A percentile compares a stretch with the other conserved stretches of the same genome.
phyloP scores from a whole-genome alignment of 257 asterid species.

The Oldenlandia corymbosa region DNA sequence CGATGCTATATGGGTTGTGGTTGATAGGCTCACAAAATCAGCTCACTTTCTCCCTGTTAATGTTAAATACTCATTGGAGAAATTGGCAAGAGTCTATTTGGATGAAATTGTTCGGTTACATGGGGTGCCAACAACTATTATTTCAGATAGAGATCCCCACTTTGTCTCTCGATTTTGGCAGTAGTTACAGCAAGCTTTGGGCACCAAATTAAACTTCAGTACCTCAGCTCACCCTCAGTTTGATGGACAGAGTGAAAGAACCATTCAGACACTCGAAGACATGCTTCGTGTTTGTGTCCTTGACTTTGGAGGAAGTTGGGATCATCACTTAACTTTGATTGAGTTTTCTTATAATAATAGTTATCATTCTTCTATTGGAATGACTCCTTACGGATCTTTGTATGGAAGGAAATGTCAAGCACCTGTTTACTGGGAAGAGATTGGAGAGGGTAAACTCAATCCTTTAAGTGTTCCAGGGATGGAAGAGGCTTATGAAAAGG shows the following conservation, averaged over 20 bases:
- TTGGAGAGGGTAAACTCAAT: not conserved
- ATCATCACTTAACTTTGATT: not conserved
- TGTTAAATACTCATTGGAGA: not conserved
- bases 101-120: not conserved
- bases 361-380: not conserved
- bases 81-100: not conserved
- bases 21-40: not conserved
- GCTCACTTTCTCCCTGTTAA: not conserved
- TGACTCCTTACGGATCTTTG: not conserved
- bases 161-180: not conserved
- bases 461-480: not conserved
- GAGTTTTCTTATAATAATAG: not conserved
- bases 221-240: not conserved
- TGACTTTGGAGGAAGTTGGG: not conserved
- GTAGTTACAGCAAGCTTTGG: no score
- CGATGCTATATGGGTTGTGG: not conserved
- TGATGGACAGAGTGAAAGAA: not conserved
- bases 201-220: no score
- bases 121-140: not conserved
- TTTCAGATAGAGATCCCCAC: not conserved
- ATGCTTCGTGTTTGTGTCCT: not conserved
- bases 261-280: not conserved
- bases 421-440: not conserved
- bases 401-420: not conserved
- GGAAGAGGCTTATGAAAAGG: not conserved